These are phyloP conservation scores for Dioscorea zingiberensis DNA, from an alignment of 106 monocot genomes.

Conservation along the genomic window DNA sequence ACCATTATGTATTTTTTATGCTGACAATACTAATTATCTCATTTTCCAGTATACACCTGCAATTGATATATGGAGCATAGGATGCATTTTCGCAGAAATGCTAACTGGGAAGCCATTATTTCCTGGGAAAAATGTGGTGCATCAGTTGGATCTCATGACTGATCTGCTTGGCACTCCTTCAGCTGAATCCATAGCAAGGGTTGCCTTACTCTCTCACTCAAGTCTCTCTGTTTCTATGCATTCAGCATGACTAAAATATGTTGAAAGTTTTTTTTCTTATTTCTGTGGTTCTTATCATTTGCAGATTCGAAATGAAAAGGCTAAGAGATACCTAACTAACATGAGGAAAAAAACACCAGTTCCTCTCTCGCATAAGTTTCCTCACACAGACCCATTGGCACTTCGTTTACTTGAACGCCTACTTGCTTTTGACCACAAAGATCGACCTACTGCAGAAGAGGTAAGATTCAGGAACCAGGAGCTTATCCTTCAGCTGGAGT, in stretches of 20 bases:
- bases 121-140: constrained; percentile 75
- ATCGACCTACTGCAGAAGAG: constrained; percentile 67
- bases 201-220: constrained; percentile 9
- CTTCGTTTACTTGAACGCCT: constrained; percentile 44
- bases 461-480: constrained; percentile 10
- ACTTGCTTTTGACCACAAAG: constrained; percentile 70
- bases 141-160: constrained; percentile 65
- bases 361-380: constrained; percentile 54
- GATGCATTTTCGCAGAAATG: constrained; percentile 69
- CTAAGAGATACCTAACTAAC: constrained; percentile 51
- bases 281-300: background rate
- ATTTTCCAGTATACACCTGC: constrained; percentile 58
- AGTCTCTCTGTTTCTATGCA: background rate
- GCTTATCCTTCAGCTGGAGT: no score
- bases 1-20: no score
- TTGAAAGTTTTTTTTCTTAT: no score
- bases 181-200: constrained; percentile 37
- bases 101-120: constrained; percentile 49
- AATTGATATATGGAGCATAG: constrained; percentile 76
- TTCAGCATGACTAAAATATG: background rate
- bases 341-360: constrained; percentile 59
- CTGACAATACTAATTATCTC: background rate
- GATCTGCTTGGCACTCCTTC: constrained; percentile 66
- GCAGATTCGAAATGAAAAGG: constrained; percentile 70
- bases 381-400: constrained; percentile 52